Evolutionary conservation across 441 rosid genomes (phyloP), one percentile per base, ranked within the genome.

Genomic region (Flueggea neowawraea): DNA sequence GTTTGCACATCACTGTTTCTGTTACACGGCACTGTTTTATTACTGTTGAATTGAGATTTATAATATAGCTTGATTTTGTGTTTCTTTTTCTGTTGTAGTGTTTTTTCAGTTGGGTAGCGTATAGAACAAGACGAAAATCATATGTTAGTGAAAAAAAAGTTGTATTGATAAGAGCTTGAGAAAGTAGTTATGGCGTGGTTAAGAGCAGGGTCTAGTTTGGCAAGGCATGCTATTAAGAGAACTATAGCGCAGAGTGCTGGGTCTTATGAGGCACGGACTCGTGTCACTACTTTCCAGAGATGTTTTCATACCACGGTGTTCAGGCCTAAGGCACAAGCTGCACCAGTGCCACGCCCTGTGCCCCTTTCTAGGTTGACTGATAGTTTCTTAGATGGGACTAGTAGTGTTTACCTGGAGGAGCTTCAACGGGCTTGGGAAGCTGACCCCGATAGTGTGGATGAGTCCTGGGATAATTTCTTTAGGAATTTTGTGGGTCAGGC

Each of bases 401-500:
- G 97, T 62, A 91, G 98, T 65, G 97, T 91, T 0, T 95, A 95
- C 71, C 81, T 91, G 57, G 99, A 95, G 84, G 97, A 92, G 91
- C 86, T 95, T 14, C 97, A 95, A 33, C 78, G 97, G 48, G 87
- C 98, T 11, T 90, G 99, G 99, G 98, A 91, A 75, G 74, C 93
- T 64, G 96, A 95, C 50, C 94, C 95, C 0, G 77, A 59, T 52
- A 91, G 95, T 59, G 97, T 92, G n/a, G 99, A 95, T 77, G 99
- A 92, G 69, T 91, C 98, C 2, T 95, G 98, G 98, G 95, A 94
- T 68, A 91, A 91, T 80, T 94, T 94, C 85, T 94, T 94, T 56
- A 84, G 94, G 61, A 94, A 94, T 54, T 94, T 94, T 79, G 92
- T 91, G 7, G 99, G 96, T 49, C 97, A 91, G 78, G 93, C 97